Base-by-base conservation (phyloP, 768 basidiomycete species). In the Agrocybe praecox region DNA sequence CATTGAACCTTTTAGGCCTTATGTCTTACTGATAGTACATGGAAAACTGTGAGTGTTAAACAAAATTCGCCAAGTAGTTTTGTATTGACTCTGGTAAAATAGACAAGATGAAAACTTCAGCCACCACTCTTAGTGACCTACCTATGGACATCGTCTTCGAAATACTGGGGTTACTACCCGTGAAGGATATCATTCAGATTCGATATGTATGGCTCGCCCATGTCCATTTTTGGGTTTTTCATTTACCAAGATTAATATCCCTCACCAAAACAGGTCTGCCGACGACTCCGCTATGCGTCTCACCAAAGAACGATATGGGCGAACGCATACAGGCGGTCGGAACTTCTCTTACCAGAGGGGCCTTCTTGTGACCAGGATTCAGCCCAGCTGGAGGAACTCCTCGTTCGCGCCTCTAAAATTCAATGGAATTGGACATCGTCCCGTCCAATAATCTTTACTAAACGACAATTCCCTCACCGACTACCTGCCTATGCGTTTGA, bases 401-500 rank as follows among this genome's bases (percentile, higher is more conserved):
- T 68, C 15, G 53, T 65, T 42, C 63, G 64, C 14, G 65, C 67
- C 5, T 32, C 57, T 15, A 63, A 52, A 43, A 43, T 68, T 23
- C 33, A 57, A 33, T 12, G 43, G 53, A 61, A 61, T 33, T 66
- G 65, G 67, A 61, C 58, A 43, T 61, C 59, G 19, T 22, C 52
- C 22, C 32, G 26, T 15, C 50, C 58, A 11, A 47, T 52, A 8
- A 29, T 54, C 26, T 56, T 44, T 43, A 55, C 34, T n/a, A 49
- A 52, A 43, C 52, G 57, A 18, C 60, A 62, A 7, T 66, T 65
- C 42, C 64, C 65, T 36, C 61, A 52, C 12, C 46, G 43, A 10
- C 58, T 68, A 47, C 67, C 67, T 24, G 55, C 58, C 7, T 64
- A 68, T 42, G 58, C 60, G 17, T 68, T 66, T 49, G 59, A 55